Evolutionary conservation across 208 protist species (phyloP).

Genomic region (Trypanosoma mega): DNA sequence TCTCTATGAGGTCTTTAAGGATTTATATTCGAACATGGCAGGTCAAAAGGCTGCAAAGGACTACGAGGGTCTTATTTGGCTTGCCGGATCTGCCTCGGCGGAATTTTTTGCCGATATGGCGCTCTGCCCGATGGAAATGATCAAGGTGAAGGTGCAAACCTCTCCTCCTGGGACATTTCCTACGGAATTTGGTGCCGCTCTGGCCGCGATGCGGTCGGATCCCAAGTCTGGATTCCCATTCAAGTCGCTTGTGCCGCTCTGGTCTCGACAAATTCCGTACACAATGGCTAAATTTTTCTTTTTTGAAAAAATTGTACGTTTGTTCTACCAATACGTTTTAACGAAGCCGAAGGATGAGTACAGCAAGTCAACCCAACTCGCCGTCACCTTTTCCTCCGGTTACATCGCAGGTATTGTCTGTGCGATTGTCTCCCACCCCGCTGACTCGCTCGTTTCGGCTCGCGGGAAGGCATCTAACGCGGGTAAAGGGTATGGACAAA

Average conservation of each 20-base stretch:
- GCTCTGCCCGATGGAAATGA: slow-evolving; percentile 95
- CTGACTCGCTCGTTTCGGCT: slow-evolving; percentile 93
- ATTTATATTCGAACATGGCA: slow-evolving; percentile 82
- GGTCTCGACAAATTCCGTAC: slow-evolving; percentile 95
- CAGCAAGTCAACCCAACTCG: slow-evolving; percentile 85
- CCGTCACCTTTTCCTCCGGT: slow-evolving; percentile 92
- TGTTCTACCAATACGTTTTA: slow-evolving; percentile 90
- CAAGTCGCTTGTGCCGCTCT: slow-evolving; percentile 89
- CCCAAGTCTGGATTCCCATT: slow-evolving; percentile 83
- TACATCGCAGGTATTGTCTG: slow-evolving; percentile 95
- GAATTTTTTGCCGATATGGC: slow-evolving; percentile 97
- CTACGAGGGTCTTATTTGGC: slow-evolving; percentile 83
- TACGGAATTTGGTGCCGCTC: slow-evolving; percentile 59
- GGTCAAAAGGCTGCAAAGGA: slow-evolving; percentile 82
- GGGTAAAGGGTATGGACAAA: slow-evolving; percentile 75
- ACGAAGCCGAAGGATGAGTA: slow-evolving; percentile 87
- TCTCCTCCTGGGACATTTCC: slow-evolving; percentile 80
- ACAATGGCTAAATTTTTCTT: slow-evolving; percentile 96
- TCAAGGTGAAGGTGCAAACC: slow-evolving; percentile 94
- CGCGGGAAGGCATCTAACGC: slow-evolving; percentile 88
- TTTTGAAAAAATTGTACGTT: slow-evolving; percentile 85
- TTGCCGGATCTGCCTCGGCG: slow-evolving; percentile 91
- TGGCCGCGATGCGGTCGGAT: slow-evolving; percentile 70
- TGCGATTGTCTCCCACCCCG: slow-evolving; percentile 96
- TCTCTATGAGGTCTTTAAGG: slow-evolving; percentile 95